Conservation (phyloP, 2,329 filamentous ascomycete species). For the Penicillium hesseltinei region DNA sequence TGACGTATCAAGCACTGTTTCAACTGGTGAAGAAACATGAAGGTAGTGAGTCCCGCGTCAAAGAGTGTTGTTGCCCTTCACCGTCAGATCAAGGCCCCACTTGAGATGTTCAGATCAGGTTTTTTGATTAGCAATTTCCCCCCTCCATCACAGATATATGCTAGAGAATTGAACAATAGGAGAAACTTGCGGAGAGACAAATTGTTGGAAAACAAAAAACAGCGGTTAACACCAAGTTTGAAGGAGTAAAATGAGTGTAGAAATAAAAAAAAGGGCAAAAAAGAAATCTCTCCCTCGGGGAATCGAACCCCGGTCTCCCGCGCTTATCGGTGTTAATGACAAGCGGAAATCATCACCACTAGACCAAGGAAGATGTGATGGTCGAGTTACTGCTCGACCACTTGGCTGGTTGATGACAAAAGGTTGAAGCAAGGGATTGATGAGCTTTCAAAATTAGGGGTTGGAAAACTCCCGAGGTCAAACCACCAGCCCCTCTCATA, state of each 20-base stretch:
- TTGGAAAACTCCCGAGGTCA: neutral
- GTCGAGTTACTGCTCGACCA: slow-evolving; percentile 27
- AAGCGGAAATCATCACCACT: slow-evolving; percentile 45
- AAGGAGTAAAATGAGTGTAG: neutral
- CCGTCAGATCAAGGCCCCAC: slow-evolving; percentile 47
- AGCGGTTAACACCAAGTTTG: neutral
- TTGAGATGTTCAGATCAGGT: neutral
- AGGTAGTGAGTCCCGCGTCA: slow-evolving; percentile 37
- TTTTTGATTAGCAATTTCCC: neutral
- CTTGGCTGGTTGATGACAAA: slow-evolving; percentile 23
- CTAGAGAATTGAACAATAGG: neutral
- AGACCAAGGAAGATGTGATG: slow-evolving; percentile 34
- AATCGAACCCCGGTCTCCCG: slow-evolving; percentile 43
- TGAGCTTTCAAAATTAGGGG: neutral
- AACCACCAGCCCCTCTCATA: neutral
- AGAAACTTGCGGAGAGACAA: accelerated
- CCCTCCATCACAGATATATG: neutral
- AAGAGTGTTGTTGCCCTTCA: slow-evolving; percentile 47
- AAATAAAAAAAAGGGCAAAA: slow-evolving; percentile 9
- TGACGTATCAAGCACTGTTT: slow-evolving; percentile 28
- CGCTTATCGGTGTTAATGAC: slow-evolving; percentile 34
- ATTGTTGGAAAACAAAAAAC: too few species aligned
- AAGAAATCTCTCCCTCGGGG: slow-evolving; percentile 36
- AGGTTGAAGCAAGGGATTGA: accelerated
- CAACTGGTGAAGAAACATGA: slow-evolving; percentile 48